phyloP scores from a whole-genome alignment of 495 filamentous ascomycete species.

The Bryoglossum gracile region DNA sequence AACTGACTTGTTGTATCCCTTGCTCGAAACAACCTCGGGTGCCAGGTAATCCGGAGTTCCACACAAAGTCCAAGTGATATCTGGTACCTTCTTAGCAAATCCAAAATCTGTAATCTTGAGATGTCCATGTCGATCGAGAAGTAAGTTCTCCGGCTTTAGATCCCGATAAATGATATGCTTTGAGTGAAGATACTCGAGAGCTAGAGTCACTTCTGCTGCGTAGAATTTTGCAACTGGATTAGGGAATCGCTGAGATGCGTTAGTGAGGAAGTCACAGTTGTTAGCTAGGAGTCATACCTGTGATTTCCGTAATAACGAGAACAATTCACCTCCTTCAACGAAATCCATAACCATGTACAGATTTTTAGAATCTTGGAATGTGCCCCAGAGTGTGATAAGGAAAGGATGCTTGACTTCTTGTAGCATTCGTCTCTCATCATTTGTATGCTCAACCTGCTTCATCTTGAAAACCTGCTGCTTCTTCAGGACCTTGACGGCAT shows the following conservation, averaged over 20 bases:
- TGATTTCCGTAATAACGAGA: conserved; percentile 89
- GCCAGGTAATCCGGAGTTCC: conserved; percentile 98
- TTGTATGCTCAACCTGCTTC: conserved; percentile 99
- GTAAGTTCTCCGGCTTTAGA: conserved; percentile 91
- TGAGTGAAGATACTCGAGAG: conserved; percentile 90
- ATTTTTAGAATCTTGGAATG: conserved; percentile 91
- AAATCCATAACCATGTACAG: conserved; percentile 99
- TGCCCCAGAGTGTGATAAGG: conserved; percentile 95
- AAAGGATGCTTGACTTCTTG: conserved; percentile 95
- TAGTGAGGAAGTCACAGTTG: conserved; percentile 3
- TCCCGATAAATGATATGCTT: conserved; percentile 97
- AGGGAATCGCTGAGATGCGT: conserved; percentile 73
- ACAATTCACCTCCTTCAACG: conserved; percentile 97
- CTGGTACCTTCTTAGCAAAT: conserved; percentile 95
- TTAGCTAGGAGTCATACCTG: conserved; percentile 55
- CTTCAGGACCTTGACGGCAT: conserved; percentile 96
- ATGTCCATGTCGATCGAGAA: conserved; percentile 93
- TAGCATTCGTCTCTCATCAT: conserved; percentile 93
- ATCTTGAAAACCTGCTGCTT: conserved; percentile 99
- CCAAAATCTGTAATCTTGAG: conserved; percentile 99
- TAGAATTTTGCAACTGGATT: conserved; percentile 99
- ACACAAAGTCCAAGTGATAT: conserved; percentile 98
- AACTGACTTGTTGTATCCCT: conserved; percentile 98
- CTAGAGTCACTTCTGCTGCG: conserved; percentile 92
- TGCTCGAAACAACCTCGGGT: conserved; percentile 92